Conservation (phyloP, 2,329 filamentous ascomycete genomes). For the Sclerotinia trifoliorum region DNA sequence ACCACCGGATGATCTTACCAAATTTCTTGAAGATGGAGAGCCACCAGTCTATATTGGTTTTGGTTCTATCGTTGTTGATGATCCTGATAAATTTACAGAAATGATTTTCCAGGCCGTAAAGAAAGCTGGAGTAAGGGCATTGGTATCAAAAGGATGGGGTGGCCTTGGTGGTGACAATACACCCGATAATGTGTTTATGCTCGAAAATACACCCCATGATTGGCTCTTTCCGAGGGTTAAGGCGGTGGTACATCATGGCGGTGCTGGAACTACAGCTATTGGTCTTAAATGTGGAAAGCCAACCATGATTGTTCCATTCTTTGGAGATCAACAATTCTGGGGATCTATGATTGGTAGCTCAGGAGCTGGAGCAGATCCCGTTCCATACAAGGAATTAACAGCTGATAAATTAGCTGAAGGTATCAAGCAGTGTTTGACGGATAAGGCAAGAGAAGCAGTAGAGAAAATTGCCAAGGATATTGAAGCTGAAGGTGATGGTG, state of each 20-base stretch:
- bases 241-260: constrained; percentile 73
- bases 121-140: constrained; percentile 63
- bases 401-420: constrained; percentile 66
- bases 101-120: constrained; percentile 70
- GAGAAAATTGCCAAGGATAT: constrained; percentile 61
- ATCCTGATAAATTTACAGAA: constrained; percentile 65
- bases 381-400: constrained; percentile 67
- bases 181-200: constrained; percentile 66
- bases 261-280: constrained; percentile 73
- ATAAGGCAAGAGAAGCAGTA: constrained; percentile 58
- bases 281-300: constrained; percentile 69
- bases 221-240: constrained; percentile 70
- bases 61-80: constrained; percentile 72
- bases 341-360: constrained; percentile 64
- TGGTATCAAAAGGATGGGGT: constrained; percentile 76
- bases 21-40: constrained; percentile 57
- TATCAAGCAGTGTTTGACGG: constrained; percentile 64
- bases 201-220: constrained; percentile 73
- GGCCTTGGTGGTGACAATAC: constrained; percentile 60
- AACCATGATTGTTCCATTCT: constrained; percentile 76
- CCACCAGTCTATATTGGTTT: constrained; percentile 73
- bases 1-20: constrained; percentile 54
- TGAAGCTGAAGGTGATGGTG: constrained; percentile 62
- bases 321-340: constrained; percentile 79
- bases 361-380: constrained; percentile 62